Evolutionary conservation across 169 alveolate species (phyloP).

Genomic region (Cryptosporidium bovis): DNA sequence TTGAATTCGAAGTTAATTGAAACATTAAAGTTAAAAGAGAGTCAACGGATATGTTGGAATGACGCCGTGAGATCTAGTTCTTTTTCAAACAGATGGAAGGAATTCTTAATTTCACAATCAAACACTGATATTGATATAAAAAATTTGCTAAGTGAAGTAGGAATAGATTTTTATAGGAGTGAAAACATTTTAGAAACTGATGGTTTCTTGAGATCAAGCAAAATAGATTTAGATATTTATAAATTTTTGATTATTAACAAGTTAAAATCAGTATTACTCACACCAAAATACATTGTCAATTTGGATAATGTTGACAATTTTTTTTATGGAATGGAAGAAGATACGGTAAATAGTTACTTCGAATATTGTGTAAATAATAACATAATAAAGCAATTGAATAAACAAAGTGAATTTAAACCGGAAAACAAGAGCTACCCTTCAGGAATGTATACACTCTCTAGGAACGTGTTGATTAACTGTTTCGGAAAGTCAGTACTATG

Average conservation of each 20-base stretch:
- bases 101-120: not conserved
- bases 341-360: not conserved
- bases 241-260: constrained; percentile 3
- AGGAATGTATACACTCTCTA: not conserved
- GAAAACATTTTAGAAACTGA: not conserved
- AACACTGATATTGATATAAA: not conserved
- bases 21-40: constrained; percentile 13
- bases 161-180: not conserved
- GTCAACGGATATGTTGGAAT: constrained; percentile 57
- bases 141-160: not conserved
- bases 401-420: not conserved
- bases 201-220: not conserved
- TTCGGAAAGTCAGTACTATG: constrained; percentile 51
- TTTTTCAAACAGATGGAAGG: constrained; percentile 43
- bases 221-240: not conserved
- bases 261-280: constrained; percentile 34
- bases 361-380: constrained; percentile 14
- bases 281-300: not conserved
- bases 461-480: constrained; percentile 6
- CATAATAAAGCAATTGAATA: constrained; percentile 10
- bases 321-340: not conserved
- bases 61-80: not conserved
- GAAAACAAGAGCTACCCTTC: not conserved
- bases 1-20: constrained; percentile 59
- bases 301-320: not conserved